phyloP scores from a whole-genome alignment of 2,329 filamentous ascomycete genomes.

The Curvularia hawaiiensis region DNA sequence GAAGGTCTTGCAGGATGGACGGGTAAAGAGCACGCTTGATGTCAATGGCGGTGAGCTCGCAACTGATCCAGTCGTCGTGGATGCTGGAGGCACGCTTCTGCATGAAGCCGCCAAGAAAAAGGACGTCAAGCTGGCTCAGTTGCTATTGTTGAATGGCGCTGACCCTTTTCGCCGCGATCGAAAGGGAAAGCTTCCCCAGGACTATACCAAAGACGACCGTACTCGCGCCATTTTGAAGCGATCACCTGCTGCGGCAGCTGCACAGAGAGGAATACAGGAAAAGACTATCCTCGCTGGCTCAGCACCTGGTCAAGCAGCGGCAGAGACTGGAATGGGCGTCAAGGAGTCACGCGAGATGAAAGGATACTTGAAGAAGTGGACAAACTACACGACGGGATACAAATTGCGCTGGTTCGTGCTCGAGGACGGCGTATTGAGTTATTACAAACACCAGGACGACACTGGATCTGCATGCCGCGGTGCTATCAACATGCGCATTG shows the following conservation, averaged over 20 bases:
- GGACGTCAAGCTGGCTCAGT: constrained; percentile 85
- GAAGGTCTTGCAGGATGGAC: constrained; percentile 79
- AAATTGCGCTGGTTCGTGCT: constrained; percentile 98
- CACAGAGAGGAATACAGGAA: constrained; percentile 94
- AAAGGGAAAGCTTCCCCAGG: constrained; percentile 93
- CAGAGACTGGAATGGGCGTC: constrained; percentile 66
- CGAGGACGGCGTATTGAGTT: constrained; percentile 95
- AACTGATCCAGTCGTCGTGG: constrained; percentile 76
- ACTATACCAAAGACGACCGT: constrained; percentile 92
- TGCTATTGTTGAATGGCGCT: constrained; percentile 89
- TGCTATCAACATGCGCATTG: constrained; percentile 98
- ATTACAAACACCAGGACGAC: constrained; percentile 99
- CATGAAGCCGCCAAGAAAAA: constrained; percentile 91
- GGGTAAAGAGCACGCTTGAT: constrained; percentile 85
- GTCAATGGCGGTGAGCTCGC: constrained; percentile 91
- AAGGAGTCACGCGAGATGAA: constrained; percentile 97
- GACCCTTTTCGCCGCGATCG: constrained; percentile 95
- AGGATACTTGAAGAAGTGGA: constrained; percentile 99
- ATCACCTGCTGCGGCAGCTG: constrained; percentile 91
- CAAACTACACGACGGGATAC: constrained; percentile 96
- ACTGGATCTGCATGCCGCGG: constrained; percentile 94
- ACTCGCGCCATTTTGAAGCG: constrained; percentile 89
- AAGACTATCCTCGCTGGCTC: constrained; percentile 89
- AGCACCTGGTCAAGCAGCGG: constrained; percentile 62
- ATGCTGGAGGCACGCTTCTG: constrained; percentile 87